A percentile compares a stretch with the other conserved stretches of the same genome.
Conservation (phyloP, 371 early-diverging fungal genomes). For the Mortierella sp. region DNA sequence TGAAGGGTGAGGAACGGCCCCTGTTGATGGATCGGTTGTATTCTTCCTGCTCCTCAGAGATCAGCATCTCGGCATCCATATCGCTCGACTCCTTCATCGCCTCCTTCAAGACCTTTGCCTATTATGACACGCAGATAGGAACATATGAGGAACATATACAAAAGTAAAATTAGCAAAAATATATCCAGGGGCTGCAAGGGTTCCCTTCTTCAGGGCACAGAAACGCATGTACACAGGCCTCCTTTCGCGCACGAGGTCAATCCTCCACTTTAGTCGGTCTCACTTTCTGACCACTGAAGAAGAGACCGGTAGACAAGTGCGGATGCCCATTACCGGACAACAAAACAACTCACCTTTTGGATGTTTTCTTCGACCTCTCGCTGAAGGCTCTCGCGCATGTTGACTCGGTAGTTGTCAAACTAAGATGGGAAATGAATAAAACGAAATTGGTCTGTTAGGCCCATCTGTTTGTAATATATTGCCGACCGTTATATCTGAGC, state of each 20-base stretch:
- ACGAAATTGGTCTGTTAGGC: conserved; percentile 9
- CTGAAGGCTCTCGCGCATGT: conserved; percentile 56
- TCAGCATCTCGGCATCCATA: conserved; percentile 41
- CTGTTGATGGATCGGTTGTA: conserved; percentile 19
- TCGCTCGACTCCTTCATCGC: conserved; percentile 58
- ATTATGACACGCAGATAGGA: background rate
- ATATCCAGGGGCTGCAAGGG: background rate
- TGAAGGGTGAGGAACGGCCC: conserved; percentile 22
- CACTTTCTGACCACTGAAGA: background rate
- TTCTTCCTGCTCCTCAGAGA: conserved; percentile 40
- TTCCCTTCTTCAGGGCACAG: background rate
- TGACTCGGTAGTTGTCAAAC: conserved; percentile 54
- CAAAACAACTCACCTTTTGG: conserved; percentile 34
- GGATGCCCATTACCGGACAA: too few species aligned
- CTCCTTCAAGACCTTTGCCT: conserved; percentile 55
- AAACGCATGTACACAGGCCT: background rate
- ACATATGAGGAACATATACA: background rate
- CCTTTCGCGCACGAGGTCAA: background rate
- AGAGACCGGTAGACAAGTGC: too few species aligned
- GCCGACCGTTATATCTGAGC: background rate
- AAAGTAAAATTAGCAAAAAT: background rate
- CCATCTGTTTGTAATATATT: background rate
- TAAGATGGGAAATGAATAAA: background rate
- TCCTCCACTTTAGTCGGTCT: background rate
- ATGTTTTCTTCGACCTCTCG: conserved; percentile 56